Base-by-base conservation (phyloP, 306 rosid genomes). In the Datisca glomerata region DNA sequence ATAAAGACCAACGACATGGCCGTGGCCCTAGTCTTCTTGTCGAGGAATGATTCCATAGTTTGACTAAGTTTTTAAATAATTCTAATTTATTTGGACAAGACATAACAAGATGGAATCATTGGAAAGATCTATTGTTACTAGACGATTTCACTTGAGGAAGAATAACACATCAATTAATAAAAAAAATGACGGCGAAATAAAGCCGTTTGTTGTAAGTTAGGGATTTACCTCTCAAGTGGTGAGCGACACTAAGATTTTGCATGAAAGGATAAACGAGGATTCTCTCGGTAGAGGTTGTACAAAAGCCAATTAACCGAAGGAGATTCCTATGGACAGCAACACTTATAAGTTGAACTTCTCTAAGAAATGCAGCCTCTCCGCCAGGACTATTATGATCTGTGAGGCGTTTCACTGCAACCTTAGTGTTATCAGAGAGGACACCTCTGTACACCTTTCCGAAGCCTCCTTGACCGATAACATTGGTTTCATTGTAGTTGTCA, bases 381-480 rank as follows among this genome's bases (percentile, higher is more conserved):
- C 86, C 95, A 24, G 95, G 95, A 51, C 83, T 89, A 36, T 77
- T 24, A 57, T 68, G 80, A 63, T 89, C 86, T 17, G 63, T 43
- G 25, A 89, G 78, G 49, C 97, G 95, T 66, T 89, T 89, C 33
- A 83, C 78, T 12, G 97, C 97, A 12, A 89, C 60, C 61, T 67
- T 63, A 34, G 80, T 78, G 33, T 59, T 57, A 66, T 83, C 85
- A 22, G 70, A 55, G 61, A 89, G 95, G 24, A 74, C 43, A 33
- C 97, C 97, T 72, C 51, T 89, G 61, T 83, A 89, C 44, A 89
- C 97, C 72, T 75, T 89, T 49, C 95, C 97, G 65, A 89, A 89
- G 5, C 97, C 97, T 50, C 97, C 97, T 31, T 89, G 94, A 16
- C 97, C 97, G 32, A 89, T 89, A n/a, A 89, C 60, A 64, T 72